Conservation (phyloP, 495 filamentous ascomycete genomes). For the Thozetella sp. region DNA sequence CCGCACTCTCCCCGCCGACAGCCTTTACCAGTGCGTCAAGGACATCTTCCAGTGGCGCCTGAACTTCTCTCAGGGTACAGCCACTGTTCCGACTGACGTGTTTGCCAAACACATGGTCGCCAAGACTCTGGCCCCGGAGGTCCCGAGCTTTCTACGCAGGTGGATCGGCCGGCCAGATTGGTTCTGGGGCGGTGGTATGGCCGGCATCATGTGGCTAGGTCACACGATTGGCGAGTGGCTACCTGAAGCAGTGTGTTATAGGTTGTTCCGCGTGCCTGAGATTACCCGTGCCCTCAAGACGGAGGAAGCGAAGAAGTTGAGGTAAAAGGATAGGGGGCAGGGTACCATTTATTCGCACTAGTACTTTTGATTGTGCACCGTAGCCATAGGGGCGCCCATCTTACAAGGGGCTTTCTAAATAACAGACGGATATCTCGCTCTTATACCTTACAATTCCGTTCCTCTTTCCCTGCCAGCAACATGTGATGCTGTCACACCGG, state of each 20-base stretch:
- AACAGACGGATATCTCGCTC: no score
- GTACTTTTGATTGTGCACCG: no score
- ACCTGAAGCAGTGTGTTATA: slow-evolving; percentile 35
- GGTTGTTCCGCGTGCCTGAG: slow-evolving; percentile 33
- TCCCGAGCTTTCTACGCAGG: slow-evolving; percentile 28
- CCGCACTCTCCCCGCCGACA: slow-evolving; percentile 35
- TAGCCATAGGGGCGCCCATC: no score
- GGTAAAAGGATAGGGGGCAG: slow-evolving; percentile 13
- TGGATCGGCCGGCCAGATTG: slow-evolving; percentile 49
- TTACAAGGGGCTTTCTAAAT: no score
- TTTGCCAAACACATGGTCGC: slow-evolving; percentile 37
- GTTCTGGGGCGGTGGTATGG: slow-evolving; percentile 46
- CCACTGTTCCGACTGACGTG: slow-evolving; percentile 35
- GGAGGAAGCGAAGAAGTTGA: slow-evolving; percentile 31
- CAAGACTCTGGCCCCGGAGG: slow-evolving; percentile 33
- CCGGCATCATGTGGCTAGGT: slow-evolving; percentile 25
- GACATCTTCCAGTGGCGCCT: slow-evolving; percentile 43
- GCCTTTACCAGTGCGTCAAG: slow-evolving; percentile 38
- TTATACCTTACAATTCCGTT: no score
- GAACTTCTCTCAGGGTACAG: slow-evolving; percentile 44
- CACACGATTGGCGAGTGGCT: slow-evolving; percentile 41
- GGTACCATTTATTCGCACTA: no score
- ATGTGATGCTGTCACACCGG: no score
- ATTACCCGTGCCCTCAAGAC: slow-evolving; percentile 35
- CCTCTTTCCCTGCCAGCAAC: no score